A percentile compares a stretch with the other conserved stretches of the same genome.
Conservation (phyloP, 202 grass and related monocot genomes). For the Panicum virgatum region DNA sequence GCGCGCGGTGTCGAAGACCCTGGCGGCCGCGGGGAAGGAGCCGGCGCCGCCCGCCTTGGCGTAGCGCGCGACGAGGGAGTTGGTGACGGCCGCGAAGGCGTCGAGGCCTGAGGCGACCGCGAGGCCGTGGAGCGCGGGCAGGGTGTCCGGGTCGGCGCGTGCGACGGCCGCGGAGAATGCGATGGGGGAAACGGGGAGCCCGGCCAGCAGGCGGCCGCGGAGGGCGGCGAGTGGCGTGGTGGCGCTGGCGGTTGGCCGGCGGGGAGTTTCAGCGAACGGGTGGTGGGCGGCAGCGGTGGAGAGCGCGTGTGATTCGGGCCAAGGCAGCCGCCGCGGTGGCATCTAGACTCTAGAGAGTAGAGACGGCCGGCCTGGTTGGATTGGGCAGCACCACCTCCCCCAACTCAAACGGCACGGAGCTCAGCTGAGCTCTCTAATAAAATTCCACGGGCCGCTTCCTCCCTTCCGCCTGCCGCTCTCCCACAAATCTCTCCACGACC, state of each 20-base stretch:
- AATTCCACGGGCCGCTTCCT: background rate
- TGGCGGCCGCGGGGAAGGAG: conserved; percentile 36
- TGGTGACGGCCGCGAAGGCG: conserved; percentile 53
- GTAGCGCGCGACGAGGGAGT: conserved; percentile 76
- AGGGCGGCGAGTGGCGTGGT: conserved; percentile 13
- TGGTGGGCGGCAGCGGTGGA: conserved; percentile 33
- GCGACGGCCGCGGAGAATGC: conserved; percentile 55
- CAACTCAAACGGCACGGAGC: background rate
- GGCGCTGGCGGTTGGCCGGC: background rate
- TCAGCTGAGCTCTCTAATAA: conserved; percentile 3
- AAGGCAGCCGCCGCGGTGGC: conserved; percentile 37
- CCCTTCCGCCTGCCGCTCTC: background rate
- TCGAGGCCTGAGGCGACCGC: conserved; percentile 55
- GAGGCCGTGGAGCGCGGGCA: conserved; percentile 64
- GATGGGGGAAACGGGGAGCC: conserved; percentile 14
- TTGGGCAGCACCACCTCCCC: background rate
- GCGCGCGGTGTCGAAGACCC: conserved; percentile 48
- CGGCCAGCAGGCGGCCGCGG: background rate
- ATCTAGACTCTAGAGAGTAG: conserved; percentile 11
- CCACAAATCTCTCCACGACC: background rate
- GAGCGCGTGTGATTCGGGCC: background rate
- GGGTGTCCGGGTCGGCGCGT: conserved; percentile 6
- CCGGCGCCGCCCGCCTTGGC: conserved; percentile 38
- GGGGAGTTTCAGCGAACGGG: conserved; percentile 42
- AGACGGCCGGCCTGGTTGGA: background rate